Base-by-base conservation (phyloP, 164 flowering plant species). In the Litsea cubeba region DNA sequence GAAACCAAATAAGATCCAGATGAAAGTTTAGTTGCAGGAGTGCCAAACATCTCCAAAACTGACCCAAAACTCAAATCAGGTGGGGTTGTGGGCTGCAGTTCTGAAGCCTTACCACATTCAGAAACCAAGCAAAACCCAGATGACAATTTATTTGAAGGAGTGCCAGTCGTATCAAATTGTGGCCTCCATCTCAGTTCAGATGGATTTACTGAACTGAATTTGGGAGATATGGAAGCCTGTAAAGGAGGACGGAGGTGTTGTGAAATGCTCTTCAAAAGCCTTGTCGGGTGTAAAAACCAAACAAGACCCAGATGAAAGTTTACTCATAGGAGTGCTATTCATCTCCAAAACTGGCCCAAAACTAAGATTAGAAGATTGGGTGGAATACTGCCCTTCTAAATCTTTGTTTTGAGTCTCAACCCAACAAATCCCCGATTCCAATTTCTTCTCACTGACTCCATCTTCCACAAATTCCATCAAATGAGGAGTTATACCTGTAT, bases 181-280 rank as follows among this genome's bases (percentile, higher is more conserved):
- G 50, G 68, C 73, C 58, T 62, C 11, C 74, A 80, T 70, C 63
- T 77, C 77, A 76, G 75, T 3, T 63, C 54, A 24, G 70, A 12
- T 23, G 62, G 60, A n/a, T n/a, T n/a, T n/a, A n/a, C n/a, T 3
- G 12, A 28, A 57, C 12, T 65, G 32, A 50, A 11, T 28, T n/a
- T 66, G 28, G 69, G 69, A 32, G 98, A 94, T 2, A 89, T 76
- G 17, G 98, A 90, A 23, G 83, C 83, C 82, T 88, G 87, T 70
- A 90, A 72, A 49, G 98, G 98, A 46, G n/a, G n/a, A n/a, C n/a
- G n/a, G n/a, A n/a, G 97, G 98, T 7, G 90, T 80, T 18, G 58
- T 72, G 30, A 68, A 57, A 2, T 68, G 73, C 72, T 77, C 77
- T 72, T 70, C 80, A 49, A 73, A 30, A 20, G 14, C 67, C 46